phyloP scores from a whole-genome alignment of 176 grass and related monocot species.

The Aegilops umbellulata region DNA sequence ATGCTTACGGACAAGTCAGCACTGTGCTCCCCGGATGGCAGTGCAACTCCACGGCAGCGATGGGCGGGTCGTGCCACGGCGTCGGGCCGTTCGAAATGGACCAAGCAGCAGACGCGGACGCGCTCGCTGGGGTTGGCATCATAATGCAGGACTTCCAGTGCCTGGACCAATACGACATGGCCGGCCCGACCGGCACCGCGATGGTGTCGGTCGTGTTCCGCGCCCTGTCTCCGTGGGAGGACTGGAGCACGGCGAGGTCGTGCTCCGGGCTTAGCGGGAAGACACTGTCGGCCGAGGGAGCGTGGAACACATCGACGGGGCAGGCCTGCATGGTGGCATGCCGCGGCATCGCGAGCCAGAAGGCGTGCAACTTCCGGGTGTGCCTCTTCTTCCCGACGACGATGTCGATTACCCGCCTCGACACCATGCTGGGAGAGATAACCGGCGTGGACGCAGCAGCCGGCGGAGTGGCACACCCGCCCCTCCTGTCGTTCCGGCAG shows the following conservation, averaged over 20 bases:
- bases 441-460: not conserved
- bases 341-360: not conserved
- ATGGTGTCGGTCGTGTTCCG: conserved; percentile 49
- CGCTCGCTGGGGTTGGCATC: conserved; percentile 18
- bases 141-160: conserved; percentile 58
- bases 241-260: conserved; percentile 2
- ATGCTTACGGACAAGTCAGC: not conserved
- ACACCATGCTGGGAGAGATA: conserved; percentile 39
- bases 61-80: conserved; percentile 28
- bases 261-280: conserved; percentile 14
- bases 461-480: not conserved
- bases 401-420: conserved; percentile 39
- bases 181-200: not conserved
- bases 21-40: conserved; percentile 36
- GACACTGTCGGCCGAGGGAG: conserved; percentile 48
- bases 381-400: conserved; percentile 52
- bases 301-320: conserved; percentile 27
- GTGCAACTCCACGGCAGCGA: conserved; percentile 30
- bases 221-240: conserved; percentile 33
- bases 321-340: conserved; percentile 57
- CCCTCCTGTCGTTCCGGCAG: conserved; percentile 40
- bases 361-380: conserved; percentile 33
- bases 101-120: not conserved
- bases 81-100: conserved; percentile 46
- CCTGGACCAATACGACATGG: not conserved